Evolutionary conservation across 768 basidiomycete genomes (phyloP).

Genomic region (Auricularia sp.): DNA sequence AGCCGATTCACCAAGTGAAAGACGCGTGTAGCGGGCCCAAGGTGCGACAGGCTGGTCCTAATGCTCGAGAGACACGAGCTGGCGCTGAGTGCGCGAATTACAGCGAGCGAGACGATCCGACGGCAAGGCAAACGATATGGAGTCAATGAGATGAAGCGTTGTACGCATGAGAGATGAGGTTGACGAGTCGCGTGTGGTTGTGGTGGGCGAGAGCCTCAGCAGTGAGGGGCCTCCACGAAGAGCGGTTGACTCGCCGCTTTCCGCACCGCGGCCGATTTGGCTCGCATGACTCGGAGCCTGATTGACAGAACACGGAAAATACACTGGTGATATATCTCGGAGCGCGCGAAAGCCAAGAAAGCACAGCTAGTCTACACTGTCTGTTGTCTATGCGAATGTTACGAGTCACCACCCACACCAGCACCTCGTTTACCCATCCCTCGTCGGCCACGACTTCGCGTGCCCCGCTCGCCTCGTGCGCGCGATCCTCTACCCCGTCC

Average conservation of each 20-base stretch:
- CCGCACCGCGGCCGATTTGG: neutral
- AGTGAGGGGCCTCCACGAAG: neutral
- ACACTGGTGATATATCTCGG: neutral
- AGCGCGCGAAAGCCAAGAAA: neutral
- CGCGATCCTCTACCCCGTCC: neutral
- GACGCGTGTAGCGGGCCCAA: neutral
- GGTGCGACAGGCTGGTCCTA: neutral
- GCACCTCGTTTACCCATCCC: neutral
- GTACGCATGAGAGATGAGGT: neutral
- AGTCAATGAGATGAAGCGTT: neutral
- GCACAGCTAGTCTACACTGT: neutral
- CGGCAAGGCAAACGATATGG: neutral
- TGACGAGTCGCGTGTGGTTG: neutral
- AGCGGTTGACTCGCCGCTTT: neutral
- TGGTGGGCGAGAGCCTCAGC: neutral
- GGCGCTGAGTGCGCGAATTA: neutral
- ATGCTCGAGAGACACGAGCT: neutral
- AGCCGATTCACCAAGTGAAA: neutral
- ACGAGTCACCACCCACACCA: neutral
- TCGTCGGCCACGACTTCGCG: neutral
- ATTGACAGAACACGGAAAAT: neutral
- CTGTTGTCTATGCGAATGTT: no score
- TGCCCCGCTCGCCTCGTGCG: neutral
- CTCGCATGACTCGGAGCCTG: neutral
- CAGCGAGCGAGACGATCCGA: neutral